Conservation (phyloP, 202 grass and related monocot species). For the Elaeis oleifera region DNA sequence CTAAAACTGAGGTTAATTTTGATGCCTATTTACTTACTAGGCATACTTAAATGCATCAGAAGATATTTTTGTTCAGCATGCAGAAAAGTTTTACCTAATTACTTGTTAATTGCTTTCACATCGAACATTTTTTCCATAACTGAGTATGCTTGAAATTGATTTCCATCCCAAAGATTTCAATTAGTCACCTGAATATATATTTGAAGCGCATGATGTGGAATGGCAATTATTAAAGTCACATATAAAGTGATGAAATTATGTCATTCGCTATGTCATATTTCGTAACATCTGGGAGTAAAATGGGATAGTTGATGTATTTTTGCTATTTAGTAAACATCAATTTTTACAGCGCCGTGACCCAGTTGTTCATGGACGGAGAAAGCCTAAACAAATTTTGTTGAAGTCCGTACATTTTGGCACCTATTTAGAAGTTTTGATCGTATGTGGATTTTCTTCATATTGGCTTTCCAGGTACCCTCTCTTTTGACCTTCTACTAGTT, state of each 20-base stretch:
- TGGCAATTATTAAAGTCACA: not conserved
- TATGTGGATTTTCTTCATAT: constrained; percentile 94
- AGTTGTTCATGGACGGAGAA: constrained; percentile 23
- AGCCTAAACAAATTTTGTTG: constrained; percentile 98
- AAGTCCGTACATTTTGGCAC: constrained; percentile 96
- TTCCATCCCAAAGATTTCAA: no score
- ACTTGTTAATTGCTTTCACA: no score
- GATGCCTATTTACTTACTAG: not conserved
- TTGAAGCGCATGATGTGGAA: no score
- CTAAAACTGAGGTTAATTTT: constrained; percentile 42
- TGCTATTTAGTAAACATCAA: not conserved
- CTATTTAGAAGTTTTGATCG: constrained; percentile 97
- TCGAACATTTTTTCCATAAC: no score
- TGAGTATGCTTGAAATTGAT: no score
- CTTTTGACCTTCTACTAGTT: not conserved
- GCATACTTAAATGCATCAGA: no score
- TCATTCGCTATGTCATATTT: not conserved
- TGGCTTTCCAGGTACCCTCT: constrained; percentile 76
- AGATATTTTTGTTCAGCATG: no score
- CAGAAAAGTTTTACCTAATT: no score
- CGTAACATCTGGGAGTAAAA: no score
- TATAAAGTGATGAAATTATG: not conserved
- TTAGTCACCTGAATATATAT: no score
- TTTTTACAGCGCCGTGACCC: constrained; percentile 27
- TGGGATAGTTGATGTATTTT: no score